Evolutionary conservation across 1,284 basidiomycete genomes (phyloP), one percentile per base, ranked within the genome.

Genomic region (Rhodofomes roseus): DNA sequence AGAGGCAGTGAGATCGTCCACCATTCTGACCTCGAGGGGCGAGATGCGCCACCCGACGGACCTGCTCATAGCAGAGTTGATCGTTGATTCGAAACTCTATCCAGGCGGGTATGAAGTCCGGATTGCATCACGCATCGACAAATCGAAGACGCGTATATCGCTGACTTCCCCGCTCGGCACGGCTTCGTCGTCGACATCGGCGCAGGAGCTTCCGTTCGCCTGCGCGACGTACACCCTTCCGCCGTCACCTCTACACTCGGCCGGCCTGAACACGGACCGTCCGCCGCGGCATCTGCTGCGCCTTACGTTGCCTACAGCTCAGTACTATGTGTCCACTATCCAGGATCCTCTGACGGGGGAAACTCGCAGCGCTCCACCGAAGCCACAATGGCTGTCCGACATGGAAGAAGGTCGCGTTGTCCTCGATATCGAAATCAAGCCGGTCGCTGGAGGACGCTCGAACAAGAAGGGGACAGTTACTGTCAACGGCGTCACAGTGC

Each of bases 301-400:
- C 44, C 70, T 96, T 57, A 86, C 82, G 40, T 74, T 96, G n/a
- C 93, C 93, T 2, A 94, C 92, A 0, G 85, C 89, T 11, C 89
- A 88, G 61, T 93, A 88, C 69, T 85, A 89, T 68, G 79, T 86
- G 34, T 85, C 86, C 43, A 85, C 84, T 0, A 83, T 95, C 20
- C 77, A 84, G 59, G 92, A 95, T 74, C 94, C 93, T 8, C 74
- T 95, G 63, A 93, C 89, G 1, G 90, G 88, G 18, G 86, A 91
- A 71, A 79, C 79, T 60, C 78, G 82, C 62, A 78, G 76, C 16
- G 83, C 87, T 6, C 83, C 86, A 54, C 79, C 85, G 5, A 85
- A 85, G 63, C 93, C 94, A 4, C 75, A 77, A 53, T 96, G 93
- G 93, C 72, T 92, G 61, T 71, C 83, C 20, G 85, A 89, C 62